These are phyloP conservation scores for Bipolaris zeicola DNA, from an alignment of 2,329 filamentous ascomycete genomes.

Conservation along the genomic window DNA sequence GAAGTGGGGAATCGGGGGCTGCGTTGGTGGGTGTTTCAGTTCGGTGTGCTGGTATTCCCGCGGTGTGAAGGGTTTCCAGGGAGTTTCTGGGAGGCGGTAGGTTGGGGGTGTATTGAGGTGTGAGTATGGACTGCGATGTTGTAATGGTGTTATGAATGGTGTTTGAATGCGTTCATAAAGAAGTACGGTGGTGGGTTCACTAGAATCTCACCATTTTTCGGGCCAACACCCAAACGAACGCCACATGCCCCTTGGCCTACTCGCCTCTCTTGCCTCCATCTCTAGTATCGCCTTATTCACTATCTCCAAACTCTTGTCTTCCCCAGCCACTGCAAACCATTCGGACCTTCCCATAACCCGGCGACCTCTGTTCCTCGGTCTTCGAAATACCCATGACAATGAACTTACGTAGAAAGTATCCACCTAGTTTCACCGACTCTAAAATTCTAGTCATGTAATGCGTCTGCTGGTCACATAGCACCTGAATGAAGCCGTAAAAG, in stretches of 20 bases:
- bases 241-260: slow-evolving; percentile 26
- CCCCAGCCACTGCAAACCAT: slow-evolving; percentile 53
- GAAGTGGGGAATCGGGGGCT: no score
- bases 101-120: no score
- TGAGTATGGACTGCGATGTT: no score
- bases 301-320: slow-evolving; percentile 39
- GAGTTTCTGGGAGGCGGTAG: no score
- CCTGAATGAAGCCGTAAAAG: slow-evolving; percentile 62
- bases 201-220: slow-evolving; percentile 12
- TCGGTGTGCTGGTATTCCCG: no score
- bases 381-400: slow-evolving; percentile 33
- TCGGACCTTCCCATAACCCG: slow-evolving; percentile 41
- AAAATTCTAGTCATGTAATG: slow-evolving; percentile 53
- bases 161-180: no score
- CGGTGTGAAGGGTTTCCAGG: no score
- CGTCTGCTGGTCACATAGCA: slow-evolving; percentile 59
- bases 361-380: slow-evolving; percentile 35
- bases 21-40: no score
- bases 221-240: slow-evolving; percentile 42
- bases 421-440: slow-evolving; percentile 59
- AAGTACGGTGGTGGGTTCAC: no score
- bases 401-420: slow-evolving; percentile 52
- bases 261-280: slow-evolving; percentile 29
- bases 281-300: slow-evolving; percentile 36
- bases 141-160: no score